Conservation (phyloP, 2,329 filamentous ascomycete species). For the Cladosporium velox region DNA sequence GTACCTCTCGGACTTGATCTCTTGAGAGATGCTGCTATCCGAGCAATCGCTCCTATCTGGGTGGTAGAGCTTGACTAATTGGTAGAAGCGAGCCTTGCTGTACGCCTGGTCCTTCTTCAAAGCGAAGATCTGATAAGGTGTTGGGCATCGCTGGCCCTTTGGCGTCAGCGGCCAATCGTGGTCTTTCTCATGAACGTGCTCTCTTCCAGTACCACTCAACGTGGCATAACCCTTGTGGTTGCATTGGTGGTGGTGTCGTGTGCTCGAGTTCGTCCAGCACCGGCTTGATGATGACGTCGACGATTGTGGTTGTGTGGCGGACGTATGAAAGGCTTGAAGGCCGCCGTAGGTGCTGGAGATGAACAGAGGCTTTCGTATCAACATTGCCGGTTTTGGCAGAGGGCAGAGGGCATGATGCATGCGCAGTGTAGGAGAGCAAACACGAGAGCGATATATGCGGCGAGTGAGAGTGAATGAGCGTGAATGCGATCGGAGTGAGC, state of each 20-base stretch:
- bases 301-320: conserved; percentile 31
- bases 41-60: conserved; percentile 65
- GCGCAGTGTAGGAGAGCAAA: not conserved
- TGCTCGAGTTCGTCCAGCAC: conserved; percentile 34
- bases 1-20: conserved; percentile 80
- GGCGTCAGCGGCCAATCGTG: conserved; percentile 39
- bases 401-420: conserved; percentile 7
- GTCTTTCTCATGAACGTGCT: conserved; percentile 31
- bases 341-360: conserved; percentile 36
- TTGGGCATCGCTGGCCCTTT: conserved; percentile 55
- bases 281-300: conserved; percentile 48
- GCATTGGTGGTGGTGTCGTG: conserved; percentile 32
- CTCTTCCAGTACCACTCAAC: conserved; percentile 32
- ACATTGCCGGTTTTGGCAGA: conserved; percentile 36
- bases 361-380: conserved; percentile 40
- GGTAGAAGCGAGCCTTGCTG: conserved; percentile 80
- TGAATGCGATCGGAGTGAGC: conserved; percentile 8
- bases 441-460: conserved; percentile 2
- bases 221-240: conserved; percentile 35
- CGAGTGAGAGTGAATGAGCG: conserved; percentile 17
- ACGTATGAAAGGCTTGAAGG: conserved; percentile 21
- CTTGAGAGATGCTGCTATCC: conserved; percentile 55
- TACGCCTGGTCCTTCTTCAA: conserved; percentile 66
- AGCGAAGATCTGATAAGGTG: conserved; percentile 87
- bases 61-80: conserved; percentile 94